A percentile compares a stretch with the other conserved stretches of the same genome.
Conservation (phyloP, 2,329 filamentous ascomycete genomes). For the Ascochyta rabiei region DNA sequence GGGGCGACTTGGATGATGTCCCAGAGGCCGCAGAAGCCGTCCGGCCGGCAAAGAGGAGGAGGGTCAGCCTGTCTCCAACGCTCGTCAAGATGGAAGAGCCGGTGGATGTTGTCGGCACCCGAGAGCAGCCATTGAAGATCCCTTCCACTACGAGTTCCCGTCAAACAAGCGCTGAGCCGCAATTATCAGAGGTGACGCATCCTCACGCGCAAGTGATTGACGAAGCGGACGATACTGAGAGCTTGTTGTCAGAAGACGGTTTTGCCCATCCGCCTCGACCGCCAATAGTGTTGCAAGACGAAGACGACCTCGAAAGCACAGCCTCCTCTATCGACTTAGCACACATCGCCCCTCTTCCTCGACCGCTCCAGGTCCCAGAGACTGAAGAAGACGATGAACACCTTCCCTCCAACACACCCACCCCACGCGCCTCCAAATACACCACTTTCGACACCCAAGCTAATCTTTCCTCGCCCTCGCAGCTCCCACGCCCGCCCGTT, state of each 20-base stretch:
- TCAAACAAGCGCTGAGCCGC: background rate
- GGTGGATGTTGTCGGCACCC: slow-evolving; percentile 10
- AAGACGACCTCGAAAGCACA: slow-evolving; percentile 17
- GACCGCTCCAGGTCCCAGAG: slow-evolving; percentile 5
- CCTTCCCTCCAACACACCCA: slow-evolving; percentile 33
- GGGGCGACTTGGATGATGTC: slow-evolving; percentile 6
- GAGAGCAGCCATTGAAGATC: slow-evolving; percentile 28
- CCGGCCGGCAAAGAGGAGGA: slow-evolving; percentile 28
- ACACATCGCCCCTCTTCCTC: slow-evolving; percentile 1
- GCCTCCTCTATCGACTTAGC: slow-evolving; percentile 21
- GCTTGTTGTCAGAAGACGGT: background rate
- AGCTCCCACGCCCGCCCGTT: slow-evolving; percentile 13
- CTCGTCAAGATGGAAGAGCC: background rate
- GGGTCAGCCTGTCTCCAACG: slow-evolving; percentile 11
- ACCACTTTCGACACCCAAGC: slow-evolving; percentile 43
- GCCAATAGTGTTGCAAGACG: background rate
- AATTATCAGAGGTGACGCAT: background rate
- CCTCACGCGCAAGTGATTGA: slow-evolving; percentile 10
- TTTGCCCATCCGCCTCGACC: background rate
- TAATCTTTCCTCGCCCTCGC: slow-evolving; percentile 40
- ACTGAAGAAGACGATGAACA: slow-evolving; percentile 14
- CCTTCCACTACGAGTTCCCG: slow-evolving; percentile 23
- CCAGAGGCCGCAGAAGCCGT: slow-evolving; percentile 3
- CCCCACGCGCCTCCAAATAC: slow-evolving; percentile 32
- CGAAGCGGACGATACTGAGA: background rate